Conservation (phyloP, 306 rosid genomes). For the Astragalus glycyphyllos region DNA sequence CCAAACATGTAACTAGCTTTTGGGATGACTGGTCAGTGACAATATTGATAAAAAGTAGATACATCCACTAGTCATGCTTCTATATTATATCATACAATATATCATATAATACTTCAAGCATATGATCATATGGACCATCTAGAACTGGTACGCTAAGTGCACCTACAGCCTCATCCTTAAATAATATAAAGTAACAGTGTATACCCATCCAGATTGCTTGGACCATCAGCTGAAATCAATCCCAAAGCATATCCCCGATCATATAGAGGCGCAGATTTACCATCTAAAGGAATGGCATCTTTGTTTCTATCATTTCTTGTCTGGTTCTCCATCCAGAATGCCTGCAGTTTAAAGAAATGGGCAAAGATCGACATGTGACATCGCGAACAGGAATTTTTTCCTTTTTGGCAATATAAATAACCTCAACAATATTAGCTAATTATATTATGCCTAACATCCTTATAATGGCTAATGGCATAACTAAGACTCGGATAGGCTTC, state of each 20-base stretch:
- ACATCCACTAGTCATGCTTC: conserved; percentile 10
- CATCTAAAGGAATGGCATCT: conserved; percentile 64
- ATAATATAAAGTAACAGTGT: conserved; percentile 35
- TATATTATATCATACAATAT: background rate
- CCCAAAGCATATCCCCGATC: conserved; percentile 94
- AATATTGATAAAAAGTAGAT: conserved; percentile 24
- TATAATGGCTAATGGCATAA: conserved; percentile 5
- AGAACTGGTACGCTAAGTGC: conserved; percentile 21
- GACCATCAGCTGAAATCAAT: conserved; percentile 71
- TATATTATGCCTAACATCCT: conserved; percentile 14
- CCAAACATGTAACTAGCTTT: background rate
- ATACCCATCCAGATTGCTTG: conserved; percentile 78
- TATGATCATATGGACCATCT: conserved; percentile 14
- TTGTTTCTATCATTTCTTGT: conserved; percentile 52
- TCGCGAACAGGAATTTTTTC: conserved; percentile 23
- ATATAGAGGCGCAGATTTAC: conserved; percentile 79
- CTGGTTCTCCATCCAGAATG: conserved; percentile 93
- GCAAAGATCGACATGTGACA: conserved; percentile 18
- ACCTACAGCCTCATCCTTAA: conserved; percentile 31
- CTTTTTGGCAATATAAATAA: conserved; percentile 10
- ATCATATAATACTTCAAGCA: conserved; percentile 1
- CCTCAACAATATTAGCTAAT: conserved; percentile 26
- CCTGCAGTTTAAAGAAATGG: conserved; percentile 62
- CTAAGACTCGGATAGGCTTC: conserved; percentile 24
- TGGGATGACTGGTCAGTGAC: background rate